phyloP scores from a whole-genome alignment of 2,329 filamentous ascomycete species.

The Zelopaecilomyces penicillatus region DNA sequence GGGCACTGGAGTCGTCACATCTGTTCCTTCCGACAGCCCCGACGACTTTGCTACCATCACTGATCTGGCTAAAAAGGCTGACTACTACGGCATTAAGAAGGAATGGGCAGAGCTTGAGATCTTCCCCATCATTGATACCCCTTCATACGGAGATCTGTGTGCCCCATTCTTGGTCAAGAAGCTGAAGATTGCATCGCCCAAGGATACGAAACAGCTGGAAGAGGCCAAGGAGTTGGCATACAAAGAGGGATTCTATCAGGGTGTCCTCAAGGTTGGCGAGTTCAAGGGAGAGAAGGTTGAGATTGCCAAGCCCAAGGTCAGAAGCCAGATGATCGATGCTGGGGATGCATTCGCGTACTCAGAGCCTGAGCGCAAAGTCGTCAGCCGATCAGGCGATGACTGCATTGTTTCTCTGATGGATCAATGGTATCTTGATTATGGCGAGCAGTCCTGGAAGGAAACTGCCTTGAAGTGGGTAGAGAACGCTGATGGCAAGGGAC shows the following conservation, averaged over 20 bases:
- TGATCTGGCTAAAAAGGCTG: conserved; percentile 88
- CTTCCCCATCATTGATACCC: conserved; percentile 80
- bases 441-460: conserved; percentile 78
- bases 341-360: conserved; percentile 84
- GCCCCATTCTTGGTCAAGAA: conserved; percentile 80
- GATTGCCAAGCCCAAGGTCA: conserved; percentile 76
- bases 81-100: conserved; percentile 93
- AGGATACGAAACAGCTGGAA: conserved; percentile 79
- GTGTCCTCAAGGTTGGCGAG: conserved; percentile 78
- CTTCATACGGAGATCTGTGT: conserved; percentile 75
- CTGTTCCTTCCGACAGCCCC: conserved; percentile 84
- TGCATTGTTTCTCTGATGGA: conserved; percentile 90
- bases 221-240: conserved; percentile 95
- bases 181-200: conserved; percentile 93
- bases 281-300: conserved; percentile 83
- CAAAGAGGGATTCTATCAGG: conserved; percentile 96
- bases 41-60: conserved; percentile 87
- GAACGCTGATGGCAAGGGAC: conserved; percentile 53
- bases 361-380: conserved; percentile 83
- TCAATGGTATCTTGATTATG: conserved; percentile 98
- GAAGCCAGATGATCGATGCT: conserved; percentile 65
- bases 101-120: conserved; percentile 94
- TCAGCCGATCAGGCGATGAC: conserved; percentile 82
- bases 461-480: conserved; percentile 65
- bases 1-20: conserved; percentile 94